Evolutionary conservation across 2,329 filamentous ascomycete species (phyloP), one percentile per base, ranked within the genome.

Genomic region (Fusarium domesticum): DNA sequence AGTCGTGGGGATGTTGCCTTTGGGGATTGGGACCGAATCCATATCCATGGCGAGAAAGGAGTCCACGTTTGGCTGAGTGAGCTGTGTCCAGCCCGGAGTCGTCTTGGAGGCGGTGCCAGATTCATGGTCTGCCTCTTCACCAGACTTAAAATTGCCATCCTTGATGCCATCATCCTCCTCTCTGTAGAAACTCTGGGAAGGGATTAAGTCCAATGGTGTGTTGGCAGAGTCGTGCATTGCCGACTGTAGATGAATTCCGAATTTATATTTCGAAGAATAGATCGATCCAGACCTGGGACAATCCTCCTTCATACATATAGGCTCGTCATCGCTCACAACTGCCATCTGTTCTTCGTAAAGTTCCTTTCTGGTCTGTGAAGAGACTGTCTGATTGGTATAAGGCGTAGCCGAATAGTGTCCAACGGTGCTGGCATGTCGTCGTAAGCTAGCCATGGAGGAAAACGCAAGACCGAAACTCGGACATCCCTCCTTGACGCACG

Each of bases 201-300:
- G n/a, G n/a, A n/a, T n/a, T n/a, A n/a, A n/a, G n/a, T n/a, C n/a
- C n/a, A n/a, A n/a, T n/a, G n/a, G n/a, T n/a, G n/a, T n/a, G n/a
- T n/a, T n/a, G 3, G 35, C 38, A 11, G 14, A 18, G 2, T 36
- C 38, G 6, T 53, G 51, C 1, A 18, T 40, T 0, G 54, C 40
- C 1, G 51, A 35, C 16, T 25, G 42, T 15, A 35, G 43, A 10
- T 53, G 51, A 6, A 35, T 47, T n/a, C 30, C 45, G 43, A 54
- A 34, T 15, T 28, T 33, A 0, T 0, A 10, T 11, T 31, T 36
- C 2, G 30, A 18, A 18, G 42, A 35, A 30, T 43, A 50, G 5
- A 16, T 30, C 20, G 15, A n/a, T 5, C 45, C 37, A 6, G 31
- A 28, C 4, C 37, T 41, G 11, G 51, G 51, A 1, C 51, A 54